phyloP scores from a whole-genome alignment of 2,329 filamentous ascomycete genomes.

The Calonectria leucothoes region DNA sequence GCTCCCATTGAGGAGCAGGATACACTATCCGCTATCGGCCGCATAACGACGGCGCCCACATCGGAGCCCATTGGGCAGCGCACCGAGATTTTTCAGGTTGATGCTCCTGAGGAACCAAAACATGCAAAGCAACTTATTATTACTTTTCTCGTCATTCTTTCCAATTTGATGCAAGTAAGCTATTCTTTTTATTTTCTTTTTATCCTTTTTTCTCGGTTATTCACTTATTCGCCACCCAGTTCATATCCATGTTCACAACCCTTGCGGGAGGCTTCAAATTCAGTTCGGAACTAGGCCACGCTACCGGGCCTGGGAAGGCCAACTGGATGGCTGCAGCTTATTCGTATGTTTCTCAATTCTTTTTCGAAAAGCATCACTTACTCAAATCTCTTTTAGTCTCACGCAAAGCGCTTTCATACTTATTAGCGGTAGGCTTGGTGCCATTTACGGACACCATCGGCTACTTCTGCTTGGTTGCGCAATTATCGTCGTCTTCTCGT shows the following conservation, averaged over 20 bases:
- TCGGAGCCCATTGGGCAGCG: not conserved
- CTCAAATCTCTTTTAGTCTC: slow-evolving; percentile 45
- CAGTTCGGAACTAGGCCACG: not conserved
- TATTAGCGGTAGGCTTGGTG: slow-evolving; percentile 62
- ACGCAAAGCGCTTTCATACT: slow-evolving; percentile 64
- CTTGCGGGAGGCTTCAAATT: not conserved
- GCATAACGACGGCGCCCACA: not conserved
- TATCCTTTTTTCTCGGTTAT: too few relatives aligned
- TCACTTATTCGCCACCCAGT: not conserved
- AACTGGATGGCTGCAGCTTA: slow-evolving; percentile 1
- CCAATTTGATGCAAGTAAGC: not conserved
- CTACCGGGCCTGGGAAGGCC: not conserved
- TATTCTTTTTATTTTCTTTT: not conserved
- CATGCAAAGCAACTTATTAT: not conserved
- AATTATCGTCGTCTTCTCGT: slow-evolving; percentile 44
- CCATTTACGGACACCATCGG: slow-evolving; percentile 62
- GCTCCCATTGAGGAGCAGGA: not conserved
- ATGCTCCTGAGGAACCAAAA: not conserved
- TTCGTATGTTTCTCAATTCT: not conserved
- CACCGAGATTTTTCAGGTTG: not conserved
- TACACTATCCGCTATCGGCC: not conserved
- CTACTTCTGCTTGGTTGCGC: slow-evolving; percentile 56
- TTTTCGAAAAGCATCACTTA: not conserved
- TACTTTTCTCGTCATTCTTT: not conserved
- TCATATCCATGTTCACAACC: not conserved